Base-by-base conservation (phyloP, 371 early-diverging fungal species). In the Thermomucor indicae-seudaticae region DNA sequence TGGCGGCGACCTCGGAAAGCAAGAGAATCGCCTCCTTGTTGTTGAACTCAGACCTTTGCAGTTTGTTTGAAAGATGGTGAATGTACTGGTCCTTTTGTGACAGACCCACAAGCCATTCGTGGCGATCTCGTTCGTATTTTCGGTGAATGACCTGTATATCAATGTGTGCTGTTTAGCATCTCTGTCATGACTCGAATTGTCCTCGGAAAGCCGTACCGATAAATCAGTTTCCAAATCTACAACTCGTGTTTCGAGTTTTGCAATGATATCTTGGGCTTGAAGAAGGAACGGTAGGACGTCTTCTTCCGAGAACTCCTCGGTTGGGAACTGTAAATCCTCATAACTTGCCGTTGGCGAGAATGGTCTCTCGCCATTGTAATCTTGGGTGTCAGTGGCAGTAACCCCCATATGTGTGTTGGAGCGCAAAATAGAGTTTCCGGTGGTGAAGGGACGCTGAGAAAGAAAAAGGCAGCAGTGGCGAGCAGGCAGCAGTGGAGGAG, bases 1-100 rank as follows among this genome's bases (percentile, higher is more conserved):
- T 57, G 17, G 44, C 45, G 29, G 52, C 43, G 28, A 71, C 51
- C 32, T 76, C 77, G 22, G 71, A 66, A 24, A 80, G 44, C 30
- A 75, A 54, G 22, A 75, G 60, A 41, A 80, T 78, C 6, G 72
- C 70, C 47, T 80, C 74, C 56, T 73, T 70, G 48, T 60, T 72
- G 44, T 75, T 77, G 44, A 79, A 80, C 35, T 78, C 78, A 25
- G 70, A 51, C 25, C 64, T 60, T 39, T 73, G 70, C 16, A 79
- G 46, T 50, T 77, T 77, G 17, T 70, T 72, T 24, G 75, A 65
- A 14, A 80, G 48, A 44, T 71, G 62, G 28, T 75, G 71, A 20
- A 80, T 79, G 30, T 75, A 76, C 45, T 75, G 70, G 37, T 78
- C 78, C 51, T 78, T 78, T 57, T 78, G 79, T 32, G 78, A 75